phyloP scores from a whole-genome alignment of 257 asterid species.

The Plantago major region DNA sequence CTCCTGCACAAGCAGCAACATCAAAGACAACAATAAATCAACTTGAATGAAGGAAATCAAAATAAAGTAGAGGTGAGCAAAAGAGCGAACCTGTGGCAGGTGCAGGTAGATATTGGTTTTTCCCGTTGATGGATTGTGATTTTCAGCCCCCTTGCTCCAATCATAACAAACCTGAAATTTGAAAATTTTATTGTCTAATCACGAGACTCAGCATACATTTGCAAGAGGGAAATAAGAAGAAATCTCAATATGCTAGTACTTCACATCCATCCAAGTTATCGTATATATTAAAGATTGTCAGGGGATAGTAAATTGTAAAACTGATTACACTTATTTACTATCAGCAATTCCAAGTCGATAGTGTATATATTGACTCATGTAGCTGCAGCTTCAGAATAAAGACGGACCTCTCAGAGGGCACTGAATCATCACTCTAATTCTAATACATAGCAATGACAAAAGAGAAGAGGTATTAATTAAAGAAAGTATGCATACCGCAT shows the following conservation, averaged over 20 bases:
- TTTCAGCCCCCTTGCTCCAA: conserved; percentile 99
- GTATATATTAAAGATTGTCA: not conserved
- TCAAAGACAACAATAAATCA: not conserved
- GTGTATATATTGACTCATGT: not conserved
- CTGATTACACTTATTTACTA: not conserved
- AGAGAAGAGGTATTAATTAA: conserved; percentile 5
- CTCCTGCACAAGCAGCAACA: conserved; percentile 46
- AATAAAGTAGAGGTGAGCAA: not conserved
- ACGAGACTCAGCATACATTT: conserved; percentile 2
- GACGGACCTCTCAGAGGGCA: not conserved
- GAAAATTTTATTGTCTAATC: not conserved
- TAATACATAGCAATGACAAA: not conserved
- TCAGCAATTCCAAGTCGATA: no score
- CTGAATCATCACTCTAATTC: not conserved
- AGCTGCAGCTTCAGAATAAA: not conserved
- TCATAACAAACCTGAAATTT: conserved; percentile 72
- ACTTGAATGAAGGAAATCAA: not conserved
- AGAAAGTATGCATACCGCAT: conserved; percentile 48
- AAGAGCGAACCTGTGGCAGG: conserved; percentile 59
- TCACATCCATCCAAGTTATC: not conserved
- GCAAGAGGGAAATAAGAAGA: no score
- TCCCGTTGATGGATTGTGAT: conserved; percentile 85
- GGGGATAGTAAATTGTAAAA: not conserved
- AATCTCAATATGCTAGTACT: no score
- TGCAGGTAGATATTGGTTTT: conserved; percentile 68